phyloP scores from a whole-genome alignment of 2,329 filamentous ascomycete species.

The Neofusicoccum ribis region DNA sequence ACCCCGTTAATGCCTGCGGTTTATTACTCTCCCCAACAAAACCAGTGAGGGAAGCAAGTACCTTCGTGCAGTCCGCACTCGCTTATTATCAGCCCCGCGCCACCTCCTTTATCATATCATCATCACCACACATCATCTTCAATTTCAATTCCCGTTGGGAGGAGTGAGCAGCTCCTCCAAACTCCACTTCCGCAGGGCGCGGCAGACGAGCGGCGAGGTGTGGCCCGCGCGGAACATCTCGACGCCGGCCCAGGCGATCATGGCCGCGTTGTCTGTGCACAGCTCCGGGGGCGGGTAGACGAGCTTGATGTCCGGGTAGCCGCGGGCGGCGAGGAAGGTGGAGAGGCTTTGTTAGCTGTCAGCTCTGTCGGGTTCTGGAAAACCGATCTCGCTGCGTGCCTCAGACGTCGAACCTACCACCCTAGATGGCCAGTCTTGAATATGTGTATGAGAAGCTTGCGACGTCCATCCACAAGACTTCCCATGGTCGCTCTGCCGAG shows the following conservation, averaged over 20 bases:
- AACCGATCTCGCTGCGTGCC: background rate
- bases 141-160: background rate
- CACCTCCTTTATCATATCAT: constrained; percentile 7
- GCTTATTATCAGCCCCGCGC: background rate
- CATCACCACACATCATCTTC: background rate
- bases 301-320: constrained; percentile 62
- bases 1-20: background rate
- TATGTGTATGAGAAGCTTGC: background rate
- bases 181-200: constrained; percentile 40
- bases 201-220: constrained; percentile 28
- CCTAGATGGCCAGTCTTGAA: background rate
- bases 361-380: no score
- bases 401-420: background rate
- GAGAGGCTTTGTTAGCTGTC: constrained; percentile 37
- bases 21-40: constrained; percentile 6
- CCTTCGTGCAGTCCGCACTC: background rate
- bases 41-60: background rate
- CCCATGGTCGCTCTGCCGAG: background rate
- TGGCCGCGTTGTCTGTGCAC: constrained; percentile 95
- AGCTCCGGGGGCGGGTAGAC: constrained; percentile 73
- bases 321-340: constrained; percentile 65
- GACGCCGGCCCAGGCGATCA: constrained; percentile 92
- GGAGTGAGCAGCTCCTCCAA: constrained; percentile 25
- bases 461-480: background rate
- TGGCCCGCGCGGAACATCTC: constrained; percentile 87